Percentiles rank a stretch among this genome's conserved stretches.
These are phyloP conservation scores for Phyllosticta paracitricarpa DNA, from an alignment of 2,329 filamentous ascomycete species.

Conservation along the genomic window DNA sequence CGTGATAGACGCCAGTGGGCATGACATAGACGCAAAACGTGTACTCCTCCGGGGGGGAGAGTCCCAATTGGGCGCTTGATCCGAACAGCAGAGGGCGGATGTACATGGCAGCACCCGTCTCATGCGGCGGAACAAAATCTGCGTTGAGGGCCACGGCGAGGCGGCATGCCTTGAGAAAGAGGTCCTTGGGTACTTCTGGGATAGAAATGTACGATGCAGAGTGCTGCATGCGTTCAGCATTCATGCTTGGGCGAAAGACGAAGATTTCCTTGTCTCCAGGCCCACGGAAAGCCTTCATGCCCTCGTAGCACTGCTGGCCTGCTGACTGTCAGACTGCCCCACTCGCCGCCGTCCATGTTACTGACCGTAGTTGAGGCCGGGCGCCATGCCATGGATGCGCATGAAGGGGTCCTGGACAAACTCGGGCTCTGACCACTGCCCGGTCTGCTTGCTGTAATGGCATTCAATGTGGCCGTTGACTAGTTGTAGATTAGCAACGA, in stretches of 20 bases:
- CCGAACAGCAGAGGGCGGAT: slow-evolving; percentile 84
- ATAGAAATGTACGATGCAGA: slow-evolving; percentile 76
- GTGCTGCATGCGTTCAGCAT: slow-evolving; percentile 75
- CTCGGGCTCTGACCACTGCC: slow-evolving; percentile 65
- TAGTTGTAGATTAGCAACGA: slow-evolving; percentile 22
- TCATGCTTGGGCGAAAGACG: slow-evolving; percentile 80
- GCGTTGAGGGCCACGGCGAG: slow-evolving; percentile 83
- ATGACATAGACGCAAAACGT: slow-evolving; percentile 83
- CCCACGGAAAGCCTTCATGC: slow-evolving; percentile 88
- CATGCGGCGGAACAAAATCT: slow-evolving; percentile 80
- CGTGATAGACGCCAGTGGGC: slow-evolving; percentile 91
- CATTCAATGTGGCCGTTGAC: slow-evolving; percentile 94
- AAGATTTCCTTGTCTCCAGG: slow-evolving; percentile 60
- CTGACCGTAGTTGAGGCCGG: slow-evolving; percentile 76
- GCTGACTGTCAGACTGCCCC: slow-evolving; percentile 1
- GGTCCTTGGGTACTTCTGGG: slow-evolving; percentile 63
- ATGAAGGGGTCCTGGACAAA: slow-evolving; percentile 80
- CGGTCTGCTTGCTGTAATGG: slow-evolving; percentile 64
- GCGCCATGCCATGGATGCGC: slow-evolving; percentile 87
- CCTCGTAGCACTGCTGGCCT: slow-evolving; percentile 90
- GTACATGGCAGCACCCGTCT: slow-evolving; percentile 85
- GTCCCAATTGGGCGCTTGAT: slow-evolving; percentile 73
- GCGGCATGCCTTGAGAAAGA: slow-evolving; percentile 67
- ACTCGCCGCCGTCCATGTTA: background rate
- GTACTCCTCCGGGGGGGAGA: slow-evolving; percentile 84